Evolutionary conservation across 345 rosid species (phyloP), one percentile per base, ranked within the genome.

Genomic region (Raphanus sativus): DNA sequence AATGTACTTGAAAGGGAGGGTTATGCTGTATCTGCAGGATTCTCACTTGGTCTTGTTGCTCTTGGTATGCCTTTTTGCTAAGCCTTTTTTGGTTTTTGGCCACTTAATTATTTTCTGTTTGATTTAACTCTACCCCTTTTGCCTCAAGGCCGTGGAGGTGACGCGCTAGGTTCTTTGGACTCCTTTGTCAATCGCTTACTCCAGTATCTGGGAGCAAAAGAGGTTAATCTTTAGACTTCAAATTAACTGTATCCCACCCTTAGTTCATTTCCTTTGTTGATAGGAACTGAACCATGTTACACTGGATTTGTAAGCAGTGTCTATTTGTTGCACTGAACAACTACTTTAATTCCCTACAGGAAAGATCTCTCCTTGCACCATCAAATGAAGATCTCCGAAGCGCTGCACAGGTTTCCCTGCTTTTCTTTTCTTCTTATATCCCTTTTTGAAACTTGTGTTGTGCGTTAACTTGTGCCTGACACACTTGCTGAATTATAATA

Each of bases 1-100:
- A 94, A 94, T 80, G 99, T 92, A 61, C 99, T 92, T 84, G 99
- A 94, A 84, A 89, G 99, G 86, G 99, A 94, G 86, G 99, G 97
- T 45, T 89, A 94, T 89, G 98, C 96, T 79, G 94, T 90, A 79
- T 88, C 99, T 83, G 98, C 99, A n/a, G 99, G 99, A 78, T 90
- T 92, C 84, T 77, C 99, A 50, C 77, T 94, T 82, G 99, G 99
- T 83, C 97, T 94, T 81, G 96, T 92, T 71, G 92, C 98, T 62
- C 76, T 94, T 84, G 99, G 99, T 94, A 88, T 65, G 87, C 56
- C 60, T 59, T 56, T 32, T 81, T 75, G 30, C n/a, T n/a, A n/a
- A n/a, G 87, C 56, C 60, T 59, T 56, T 32, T 81, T 75, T 26
- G 36, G 15, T 66, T 55, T 62, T 25, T 30, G 64, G 76, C 55